Evolutionary conservation across 805 yeast genomes (phyloP).

Genomic region (Saccharomycopsis sp.): DNA sequence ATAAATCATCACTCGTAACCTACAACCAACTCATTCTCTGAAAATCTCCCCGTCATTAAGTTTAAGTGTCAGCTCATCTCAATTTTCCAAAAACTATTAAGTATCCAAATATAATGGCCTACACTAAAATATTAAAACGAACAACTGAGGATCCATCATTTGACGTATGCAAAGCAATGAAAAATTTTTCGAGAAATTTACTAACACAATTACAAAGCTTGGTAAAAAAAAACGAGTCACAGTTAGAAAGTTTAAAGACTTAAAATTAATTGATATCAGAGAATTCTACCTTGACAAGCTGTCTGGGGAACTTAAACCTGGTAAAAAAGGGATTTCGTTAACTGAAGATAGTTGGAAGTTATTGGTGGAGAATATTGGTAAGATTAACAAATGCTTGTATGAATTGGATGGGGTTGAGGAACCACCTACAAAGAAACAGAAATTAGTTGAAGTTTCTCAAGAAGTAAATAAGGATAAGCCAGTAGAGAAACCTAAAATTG

Average conservation of each 20-base stretch:
- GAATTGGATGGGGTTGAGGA: constrained; percentile 21
- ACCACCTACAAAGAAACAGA: too few relatives aligned
- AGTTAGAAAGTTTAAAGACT: constrained; percentile 63
- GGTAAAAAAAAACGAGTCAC: constrained; percentile 63
- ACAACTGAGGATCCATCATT: too few relatives aligned
- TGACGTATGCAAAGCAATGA: too few relatives aligned
- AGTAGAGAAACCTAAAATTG: not conserved
- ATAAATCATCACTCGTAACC: too few relatives aligned
- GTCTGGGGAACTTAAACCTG: constrained; percentile 63
- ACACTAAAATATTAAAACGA: too few relatives aligned
- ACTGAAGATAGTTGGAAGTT: constrained; percentile 49
- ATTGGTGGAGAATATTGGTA: constrained; percentile 39
- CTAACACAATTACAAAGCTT: constrained; percentile 31
- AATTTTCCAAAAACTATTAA: too few relatives aligned
- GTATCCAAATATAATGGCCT: too few relatives aligned
- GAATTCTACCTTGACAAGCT: constrained; percentile 64
- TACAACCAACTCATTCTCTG: too few relatives aligned
- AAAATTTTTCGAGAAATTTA: not conserved
- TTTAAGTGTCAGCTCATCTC: too few relatives aligned
- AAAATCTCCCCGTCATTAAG: too few relatives aligned
- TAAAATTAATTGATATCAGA: constrained; percentile 70
- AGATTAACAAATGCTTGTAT: constrained; percentile 28
- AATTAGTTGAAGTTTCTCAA: not conserved
- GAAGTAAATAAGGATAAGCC: not conserved
- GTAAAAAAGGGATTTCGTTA: constrained; percentile 66